phyloP scores from a whole-genome alignment of 768 basidiomycete genomes.

The Termitomyces bulborhizus region DNA sequence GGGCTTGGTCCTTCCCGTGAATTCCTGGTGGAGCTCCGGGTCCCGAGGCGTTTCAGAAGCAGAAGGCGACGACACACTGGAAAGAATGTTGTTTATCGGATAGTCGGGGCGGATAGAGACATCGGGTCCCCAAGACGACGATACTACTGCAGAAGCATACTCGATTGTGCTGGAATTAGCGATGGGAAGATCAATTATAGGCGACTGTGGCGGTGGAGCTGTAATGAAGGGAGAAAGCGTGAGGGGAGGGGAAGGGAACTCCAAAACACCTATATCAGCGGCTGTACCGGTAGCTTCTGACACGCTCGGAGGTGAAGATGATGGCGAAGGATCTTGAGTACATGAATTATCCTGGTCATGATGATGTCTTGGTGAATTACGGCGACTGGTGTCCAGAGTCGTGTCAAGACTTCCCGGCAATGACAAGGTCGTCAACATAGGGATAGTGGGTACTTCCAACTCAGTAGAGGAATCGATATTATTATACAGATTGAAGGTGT shows the following conservation, averaged over 20 bases:
- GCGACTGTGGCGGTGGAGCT: slow-evolving; percentile 6
- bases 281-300: slow-evolving; percentile 7
- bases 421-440: slow-evolving; percentile 18
- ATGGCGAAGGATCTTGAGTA: slow-evolving; percentile 3
- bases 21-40: background rate
- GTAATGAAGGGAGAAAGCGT: slow-evolving; percentile 17
- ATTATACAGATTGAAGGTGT: slow-evolving; percentile 1
- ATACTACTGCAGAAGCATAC: slow-evolving; percentile 28
- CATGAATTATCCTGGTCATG: background rate
- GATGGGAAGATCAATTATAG: background rate
- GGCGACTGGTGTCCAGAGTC: slow-evolving; percentile 9
- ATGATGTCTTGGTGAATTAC: slow-evolving; percentile 5
- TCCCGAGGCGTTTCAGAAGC: background rate
- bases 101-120: slow-evolving; percentile 8
- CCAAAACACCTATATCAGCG: slow-evolving; percentile 7
- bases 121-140: slow-evolving; percentile 24
- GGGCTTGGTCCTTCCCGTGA: background rate
- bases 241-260: slow-evolving; percentile 11
- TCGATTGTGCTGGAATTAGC: slow-evolving; percentile 21
- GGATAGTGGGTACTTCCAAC: slow-evolving; percentile 17
- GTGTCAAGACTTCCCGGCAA: slow-evolving; percentile 21
- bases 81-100: background rate
- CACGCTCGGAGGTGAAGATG: slow-evolving; percentile 4
- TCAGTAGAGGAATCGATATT: slow-evolving; percentile 17
- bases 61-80: background rate